Conservation (phyloP, 257 asterid species). For the Mentha longifolia region DNA sequence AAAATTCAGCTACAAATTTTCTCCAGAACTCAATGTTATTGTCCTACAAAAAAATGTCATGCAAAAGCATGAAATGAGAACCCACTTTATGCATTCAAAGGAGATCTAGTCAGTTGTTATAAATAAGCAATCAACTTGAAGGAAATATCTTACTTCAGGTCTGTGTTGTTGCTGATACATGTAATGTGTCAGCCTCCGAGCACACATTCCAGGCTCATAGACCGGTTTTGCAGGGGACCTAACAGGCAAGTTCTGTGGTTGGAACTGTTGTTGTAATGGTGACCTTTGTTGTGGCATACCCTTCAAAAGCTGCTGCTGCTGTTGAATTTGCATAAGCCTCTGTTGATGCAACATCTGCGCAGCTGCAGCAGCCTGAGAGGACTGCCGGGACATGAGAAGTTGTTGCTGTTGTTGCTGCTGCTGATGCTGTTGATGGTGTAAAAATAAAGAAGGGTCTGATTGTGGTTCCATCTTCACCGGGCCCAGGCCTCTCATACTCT, state of each 20-base stretch:
- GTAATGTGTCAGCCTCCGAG: conserved; percentile 91
- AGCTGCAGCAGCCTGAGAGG: conserved; percentile 79
- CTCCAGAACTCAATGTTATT: conserved; percentile 90
- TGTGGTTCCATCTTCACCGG: conserved; percentile 84
- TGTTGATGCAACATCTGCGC: conserved; percentile 86
- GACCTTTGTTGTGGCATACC: conserved; percentile 79
- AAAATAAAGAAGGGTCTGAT: conserved; percentile 69
- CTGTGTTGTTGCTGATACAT: conserved; percentile 98
- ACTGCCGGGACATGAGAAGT: conserved; percentile 68
- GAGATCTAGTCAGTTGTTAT: neutral
- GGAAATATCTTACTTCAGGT: conserved; percentile 71
- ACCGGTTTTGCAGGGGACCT: conserved; percentile 73
- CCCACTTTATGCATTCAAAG: conserved; percentile 14
- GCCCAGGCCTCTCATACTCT: conserved; percentile 65
- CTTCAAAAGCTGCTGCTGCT: conserved; percentile 76
- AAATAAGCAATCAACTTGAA: neutral
- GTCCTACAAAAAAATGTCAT: conserved; percentile 53
- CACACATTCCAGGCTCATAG: conserved; percentile 99
- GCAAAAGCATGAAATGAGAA: conserved; percentile 20
- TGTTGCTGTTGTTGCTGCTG: conserved; percentile 70
- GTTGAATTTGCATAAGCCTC: conserved; percentile 72
- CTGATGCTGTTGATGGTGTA: conserved; percentile 64
- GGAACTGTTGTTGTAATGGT: conserved; percentile 65
- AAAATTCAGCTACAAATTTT: conserved; percentile 88
- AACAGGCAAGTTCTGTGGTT: conserved; percentile 54